These are phyloP conservation scores for Pleurotus cornucopiae DNA, from an alignment of 768 basidiomycete genomes.

Conservation along the genomic window DNA sequence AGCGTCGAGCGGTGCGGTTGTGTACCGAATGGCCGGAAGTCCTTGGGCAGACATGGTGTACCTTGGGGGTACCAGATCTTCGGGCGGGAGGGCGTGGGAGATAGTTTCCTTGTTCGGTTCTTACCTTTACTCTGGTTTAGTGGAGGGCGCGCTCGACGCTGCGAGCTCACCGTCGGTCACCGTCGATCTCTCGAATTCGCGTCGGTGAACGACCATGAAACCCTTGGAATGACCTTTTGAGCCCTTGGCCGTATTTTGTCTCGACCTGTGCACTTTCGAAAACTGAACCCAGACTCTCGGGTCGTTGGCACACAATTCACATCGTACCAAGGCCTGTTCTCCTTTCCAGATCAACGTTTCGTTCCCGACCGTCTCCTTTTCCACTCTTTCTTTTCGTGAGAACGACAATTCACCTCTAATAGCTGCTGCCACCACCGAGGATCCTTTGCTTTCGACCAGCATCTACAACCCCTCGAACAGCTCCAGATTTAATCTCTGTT, in stretches of 20 bases:
- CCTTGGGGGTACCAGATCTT: background rate
- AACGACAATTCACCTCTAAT: background rate
- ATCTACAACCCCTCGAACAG: conserved; percentile 6
- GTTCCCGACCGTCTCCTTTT: conserved; percentile 7
- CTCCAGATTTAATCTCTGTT: conserved; percentile 5
- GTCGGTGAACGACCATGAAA: background rate
- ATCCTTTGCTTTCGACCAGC: conserved; percentile 5
- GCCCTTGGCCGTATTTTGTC: conserved; percentile 9
- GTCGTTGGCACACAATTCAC: conserved; percentile 24
- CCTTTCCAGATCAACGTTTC: background rate
- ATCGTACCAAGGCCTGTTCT: conserved; percentile 14
- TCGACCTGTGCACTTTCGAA: conserved; percentile 17
- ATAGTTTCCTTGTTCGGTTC: background rate
- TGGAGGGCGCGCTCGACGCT: background rate
- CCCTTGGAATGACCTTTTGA: background rate
- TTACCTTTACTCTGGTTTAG: conserved; percentile 2
- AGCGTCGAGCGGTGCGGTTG: background rate
- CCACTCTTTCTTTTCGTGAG: conserved; percentile 1
- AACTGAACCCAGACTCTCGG: conserved; percentile 36
- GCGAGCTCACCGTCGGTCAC: background rate
- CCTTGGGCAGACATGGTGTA: background rate
- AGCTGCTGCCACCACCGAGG: background rate
- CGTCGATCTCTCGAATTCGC: background rate
- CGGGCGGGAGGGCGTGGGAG: conserved; percentile 3
- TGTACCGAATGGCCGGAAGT: background rate